These are phyloP conservation scores for Wallacemonas rigidus DNA, from an alignment of 208 protist genomes.

Conservation along the genomic window DNA sequence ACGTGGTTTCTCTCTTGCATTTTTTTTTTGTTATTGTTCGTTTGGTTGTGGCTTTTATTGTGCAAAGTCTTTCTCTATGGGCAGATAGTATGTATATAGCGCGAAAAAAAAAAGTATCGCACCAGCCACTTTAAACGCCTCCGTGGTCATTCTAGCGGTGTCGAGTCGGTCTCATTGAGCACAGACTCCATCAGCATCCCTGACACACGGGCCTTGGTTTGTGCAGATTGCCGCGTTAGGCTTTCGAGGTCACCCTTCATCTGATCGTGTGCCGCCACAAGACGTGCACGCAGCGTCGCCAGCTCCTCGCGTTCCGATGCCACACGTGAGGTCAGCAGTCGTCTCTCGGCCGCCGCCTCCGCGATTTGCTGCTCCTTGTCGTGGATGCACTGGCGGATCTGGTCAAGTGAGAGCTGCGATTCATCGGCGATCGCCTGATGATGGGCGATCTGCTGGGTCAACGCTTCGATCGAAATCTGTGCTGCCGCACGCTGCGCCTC, in stretches of 20 bases:
- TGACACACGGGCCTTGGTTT: slow-evolving; percentile 6
- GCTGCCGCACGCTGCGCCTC: slow-evolving; percentile 21
- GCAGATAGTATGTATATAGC: no score
- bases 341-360: slow-evolving; percentile 15
- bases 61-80: no score
- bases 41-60: neutral
- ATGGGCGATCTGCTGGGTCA: slow-evolving; percentile 25
- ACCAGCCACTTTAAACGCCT: neutral
- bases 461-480: slow-evolving; percentile 13
- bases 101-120: no score
- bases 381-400: slow-evolving; percentile 10
- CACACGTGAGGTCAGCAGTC: slow-evolving; percentile 17
- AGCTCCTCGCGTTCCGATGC: slow-evolving; percentile 22
- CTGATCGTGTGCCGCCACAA: slow-evolving; percentile 22
- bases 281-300: slow-evolving; percentile 13
- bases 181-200: slow-evolving; percentile 15
- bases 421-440: slow-evolving; percentile 13
- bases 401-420: slow-evolving; percentile 17
- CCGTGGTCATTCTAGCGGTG: neutral
- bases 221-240: slow-evolving; percentile 10
- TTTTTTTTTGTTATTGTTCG: neutral
- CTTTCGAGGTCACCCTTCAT: slow-evolving; percentile 22
- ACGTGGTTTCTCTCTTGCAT: neutral
- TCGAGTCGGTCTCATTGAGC: slow-evolving; percentile 7
- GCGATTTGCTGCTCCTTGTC: slow-evolving; percentile 17